Evolutionary conservation across 306 rosid species (phyloP).

Genomic region (Notholithocarpus densiflorus): DNA sequence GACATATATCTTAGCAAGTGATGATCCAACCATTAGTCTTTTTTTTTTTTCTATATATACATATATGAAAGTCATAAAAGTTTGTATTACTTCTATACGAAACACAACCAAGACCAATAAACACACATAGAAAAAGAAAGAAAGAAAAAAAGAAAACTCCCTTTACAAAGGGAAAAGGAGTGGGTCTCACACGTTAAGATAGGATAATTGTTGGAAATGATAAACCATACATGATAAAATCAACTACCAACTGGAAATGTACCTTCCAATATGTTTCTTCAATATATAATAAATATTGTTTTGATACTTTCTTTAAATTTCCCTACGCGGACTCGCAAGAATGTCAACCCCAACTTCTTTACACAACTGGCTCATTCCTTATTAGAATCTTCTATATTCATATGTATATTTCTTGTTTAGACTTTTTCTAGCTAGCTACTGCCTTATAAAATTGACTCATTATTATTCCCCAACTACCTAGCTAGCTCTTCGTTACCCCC

Average conservation of each 20-base stretch:
- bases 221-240: background rate
- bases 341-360: slow-evolving; percentile 6
- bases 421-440: background rate
- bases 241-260: background rate
- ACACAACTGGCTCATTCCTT: slow-evolving; percentile 12
- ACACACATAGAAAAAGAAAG: too few relatives aligned
- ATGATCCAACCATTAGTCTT: too few relatives aligned
- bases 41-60: too few relatives aligned
- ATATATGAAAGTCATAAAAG: background rate
- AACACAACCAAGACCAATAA: background rate
- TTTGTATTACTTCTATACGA: background rate
- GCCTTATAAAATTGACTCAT: background rate
- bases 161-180: background rate
- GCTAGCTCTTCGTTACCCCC: too few relatives aligned
- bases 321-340: slow-evolving; percentile 22
- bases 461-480: background rate
- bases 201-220: background rate
- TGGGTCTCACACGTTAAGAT: slow-evolving; percentile 5
- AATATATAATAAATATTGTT: too few relatives aligned
- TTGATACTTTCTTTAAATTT: background rate
- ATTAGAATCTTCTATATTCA: slow-evolving; percentile 2
- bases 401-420: background rate
- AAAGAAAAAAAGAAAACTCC: too few relatives aligned
- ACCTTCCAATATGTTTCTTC: background rate
- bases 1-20: too few relatives aligned